phyloP scores from a whole-genome alignment of 1,139 yeast genomes.

The Kurtzmaniella quercitrusa region DNA sequence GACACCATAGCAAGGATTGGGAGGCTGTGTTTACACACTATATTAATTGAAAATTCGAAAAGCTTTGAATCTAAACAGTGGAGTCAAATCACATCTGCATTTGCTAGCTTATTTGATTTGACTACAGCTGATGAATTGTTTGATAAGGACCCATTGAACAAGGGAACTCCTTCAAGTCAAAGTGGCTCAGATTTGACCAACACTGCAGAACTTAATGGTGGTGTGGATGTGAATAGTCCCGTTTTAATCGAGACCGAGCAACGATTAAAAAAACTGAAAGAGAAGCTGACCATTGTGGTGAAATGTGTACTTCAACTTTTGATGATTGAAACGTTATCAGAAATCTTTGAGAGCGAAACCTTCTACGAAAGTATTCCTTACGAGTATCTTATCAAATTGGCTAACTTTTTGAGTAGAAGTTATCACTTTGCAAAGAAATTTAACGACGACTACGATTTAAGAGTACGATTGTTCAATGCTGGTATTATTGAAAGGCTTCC shows the following conservation, averaged over 20 bases:
- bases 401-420: conserved; percentile 59
- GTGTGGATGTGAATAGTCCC: conserved; percentile 10
- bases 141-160: conserved; percentile 57
- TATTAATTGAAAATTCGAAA: conserved; percentile 69
- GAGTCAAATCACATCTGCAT: conserved; percentile 62
- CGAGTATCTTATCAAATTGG: conserved; percentile 52
- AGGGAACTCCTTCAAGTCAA: conserved; percentile 9
- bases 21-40: conserved; percentile 76
- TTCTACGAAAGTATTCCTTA: conserved; percentile 73
- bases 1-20: conserved; percentile 96
- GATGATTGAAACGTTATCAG: conserved; percentile 83
- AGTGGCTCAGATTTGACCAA: conserved; percentile 15
- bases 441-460: conserved; percentile 81
- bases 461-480: conserved; percentile 85
- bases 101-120: conserved; percentile 64
- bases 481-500: conserved; percentile 93
- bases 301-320: conserved; percentile 87
- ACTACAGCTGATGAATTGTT: conserved; percentile 88
- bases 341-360: conserved; percentile 64
- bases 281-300: conserved; percentile 79
- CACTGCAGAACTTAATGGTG: conserved; percentile 12
- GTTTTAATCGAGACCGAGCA: conserved; percentile 20
- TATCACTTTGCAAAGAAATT: conserved; percentile 81
- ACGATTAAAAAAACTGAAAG: conserved; percentile 32
- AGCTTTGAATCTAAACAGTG: conserved; percentile 67